Conservation (phyloP, 2,329 filamentous ascomycete species). For the Fonsecaea pedrosoi region DNA sequence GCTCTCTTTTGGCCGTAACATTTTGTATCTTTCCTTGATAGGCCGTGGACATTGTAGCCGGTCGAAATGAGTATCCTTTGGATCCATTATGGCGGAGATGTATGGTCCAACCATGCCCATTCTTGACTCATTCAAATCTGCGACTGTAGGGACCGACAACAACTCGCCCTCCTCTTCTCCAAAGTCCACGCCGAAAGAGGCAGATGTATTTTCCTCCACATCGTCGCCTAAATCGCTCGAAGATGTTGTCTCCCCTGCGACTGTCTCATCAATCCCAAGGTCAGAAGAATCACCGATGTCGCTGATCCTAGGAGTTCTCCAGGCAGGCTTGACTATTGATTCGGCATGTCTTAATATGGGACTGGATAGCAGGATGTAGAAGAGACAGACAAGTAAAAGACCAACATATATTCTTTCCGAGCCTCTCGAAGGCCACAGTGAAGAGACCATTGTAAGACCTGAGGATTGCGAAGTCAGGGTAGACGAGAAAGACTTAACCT, state of each 20-base stretch:
- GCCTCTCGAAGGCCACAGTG: constrained; percentile 3
- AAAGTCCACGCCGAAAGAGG: not conserved
- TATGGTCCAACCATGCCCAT: constrained; percentile 16
- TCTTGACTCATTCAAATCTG: constrained; percentile 12
- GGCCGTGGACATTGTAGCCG: constrained; percentile 19
- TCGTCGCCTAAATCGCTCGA: not conserved
- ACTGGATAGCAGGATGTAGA: constrained; percentile 16
- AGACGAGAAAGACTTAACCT: not conserved
- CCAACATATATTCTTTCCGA: constrained; percentile 15
- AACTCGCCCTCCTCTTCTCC: not conserved
- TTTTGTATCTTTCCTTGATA: constrained; percentile 11
- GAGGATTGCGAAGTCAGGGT: not conserved
- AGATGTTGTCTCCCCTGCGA: not conserved
- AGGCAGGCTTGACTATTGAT: not conserved
- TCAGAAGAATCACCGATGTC: not conserved
- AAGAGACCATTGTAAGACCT: constrained; percentile 7
- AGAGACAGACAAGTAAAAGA: constrained; percentile 12
- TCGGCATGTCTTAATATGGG: constrained; percentile 4
- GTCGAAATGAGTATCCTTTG: constrained; percentile 14
- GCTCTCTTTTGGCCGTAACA: constrained; percentile 1
- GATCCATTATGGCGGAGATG: constrained; percentile 26
- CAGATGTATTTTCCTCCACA: not conserved
- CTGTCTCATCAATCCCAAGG: not conserved
- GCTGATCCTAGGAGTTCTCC: not conserved
- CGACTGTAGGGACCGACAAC: not conserved